Evolutionary conservation across 768 basidiomycete genomes (phyloP), one percentile per base, ranked within the genome.

Genomic region (Leucosporidium yakuticum): DNA sequence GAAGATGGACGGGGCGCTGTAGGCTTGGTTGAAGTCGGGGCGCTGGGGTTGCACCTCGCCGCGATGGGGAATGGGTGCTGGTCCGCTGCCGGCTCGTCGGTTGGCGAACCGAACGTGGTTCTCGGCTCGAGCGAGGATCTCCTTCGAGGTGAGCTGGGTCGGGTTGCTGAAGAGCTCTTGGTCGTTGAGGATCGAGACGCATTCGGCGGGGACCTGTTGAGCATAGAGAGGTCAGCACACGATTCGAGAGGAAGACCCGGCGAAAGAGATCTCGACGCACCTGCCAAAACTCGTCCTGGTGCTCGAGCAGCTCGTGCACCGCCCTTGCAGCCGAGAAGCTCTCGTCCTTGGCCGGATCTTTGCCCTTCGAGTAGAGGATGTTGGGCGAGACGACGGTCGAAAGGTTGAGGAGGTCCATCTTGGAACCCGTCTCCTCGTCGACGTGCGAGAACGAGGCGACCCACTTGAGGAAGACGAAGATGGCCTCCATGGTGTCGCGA

Each of bases 391-490:
- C 94, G 79, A 98, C 95, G 14, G 92, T 97, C 47, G 96, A 92
- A 73, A 99, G 84, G 78, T 99, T 99, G 23, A 84, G 84, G 57
- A 98, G 82, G 79, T 99, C 96, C 96, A 99, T 99, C 81, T 95
- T 94, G 80, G 90, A 94, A 51, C 94, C 94, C 0, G 95, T 97
- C 76, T 91, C 90, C 74, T 93, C 91, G 76, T 97, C 94, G 82
- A 94, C 86, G 79, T 99, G 95, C 59, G 96, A 92, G 78, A 99
- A 99, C 2, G 93, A 96, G 15, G 95, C 95, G 17, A 99, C 96
- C 96, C 96, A 99, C 80, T 97, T 96, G 73, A 99, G 83, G 82
- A 99, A 99, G 36, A 96, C 94, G 77, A 96, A 97, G 60, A 99
- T 81, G 60, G 96, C 91, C 79, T 99, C 96, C 85, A 96, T 86